A percentile compares a stretch with the other conserved stretches of the same genome.
Conservation (phyloP, 805 yeast genomes). For the Maudiozyma serrabonitensis region DNA sequence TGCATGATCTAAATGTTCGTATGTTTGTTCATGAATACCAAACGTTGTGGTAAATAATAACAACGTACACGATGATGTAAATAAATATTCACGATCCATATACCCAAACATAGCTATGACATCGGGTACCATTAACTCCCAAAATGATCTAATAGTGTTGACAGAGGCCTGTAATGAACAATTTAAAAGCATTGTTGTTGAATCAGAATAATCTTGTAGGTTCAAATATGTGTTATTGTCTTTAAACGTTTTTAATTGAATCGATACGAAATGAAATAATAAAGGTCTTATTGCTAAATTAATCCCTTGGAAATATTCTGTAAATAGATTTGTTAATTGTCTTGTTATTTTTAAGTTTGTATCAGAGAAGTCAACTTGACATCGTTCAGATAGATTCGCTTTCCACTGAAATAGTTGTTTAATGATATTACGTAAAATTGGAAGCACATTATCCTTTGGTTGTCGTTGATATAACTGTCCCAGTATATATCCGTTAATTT, state of each 20-base stretch:
- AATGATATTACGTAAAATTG: constrained; percentile 61
- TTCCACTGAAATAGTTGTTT: constrained; percentile 61
- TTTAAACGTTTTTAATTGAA: constrained; percentile 45
- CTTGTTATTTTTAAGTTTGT: constrained; percentile 45
- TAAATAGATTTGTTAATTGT: constrained; percentile 62
- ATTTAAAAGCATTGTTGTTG: constrained; percentile 58
- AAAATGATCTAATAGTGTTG: constrained; percentile 59
- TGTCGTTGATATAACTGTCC: constrained; percentile 64
- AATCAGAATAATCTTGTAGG: constrained; percentile 55
- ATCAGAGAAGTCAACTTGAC: constrained; percentile 49
- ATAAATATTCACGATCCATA: constrained; percentile 77
- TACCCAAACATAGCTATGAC: constrained; percentile 83
- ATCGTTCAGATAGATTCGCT: constrained; percentile 50
- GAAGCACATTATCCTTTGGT: constrained; percentile 66
- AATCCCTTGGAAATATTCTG: constrained; percentile 76
- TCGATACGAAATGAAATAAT: constrained; percentile 64
- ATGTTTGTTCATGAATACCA: constrained; percentile 71
- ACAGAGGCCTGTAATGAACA: constrained; percentile 76
- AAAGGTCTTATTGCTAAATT: constrained; percentile 71
- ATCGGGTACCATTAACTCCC: constrained; percentile 67
- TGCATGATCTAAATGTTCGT: constrained; percentile 64
- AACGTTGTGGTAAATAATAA: constrained; percentile 69
- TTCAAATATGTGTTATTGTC: constrained; percentile 47
- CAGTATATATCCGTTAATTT: constrained; percentile 64
- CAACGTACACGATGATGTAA: constrained; percentile 66